Conservation (phyloP, 2,329 filamentous ascomycete genomes). For the Ilyonectria sp. region DNA sequence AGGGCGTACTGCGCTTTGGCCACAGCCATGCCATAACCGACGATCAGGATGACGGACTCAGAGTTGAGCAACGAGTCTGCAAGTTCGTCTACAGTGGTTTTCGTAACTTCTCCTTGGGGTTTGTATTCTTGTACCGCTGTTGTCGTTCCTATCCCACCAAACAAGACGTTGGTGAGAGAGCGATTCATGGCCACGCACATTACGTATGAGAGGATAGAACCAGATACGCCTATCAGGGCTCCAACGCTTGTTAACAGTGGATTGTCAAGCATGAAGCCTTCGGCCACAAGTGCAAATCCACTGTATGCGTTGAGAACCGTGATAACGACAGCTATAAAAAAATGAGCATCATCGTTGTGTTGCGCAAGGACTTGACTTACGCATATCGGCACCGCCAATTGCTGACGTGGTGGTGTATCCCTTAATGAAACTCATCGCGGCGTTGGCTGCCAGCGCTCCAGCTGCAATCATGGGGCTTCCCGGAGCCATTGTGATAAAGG, state of each 20-base stretch:
- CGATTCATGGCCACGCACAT: constrained; percentile 94
- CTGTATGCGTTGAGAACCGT: constrained; percentile 93
- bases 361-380: constrained; percentile 51
- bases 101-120: constrained; percentile 84
- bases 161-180: constrained; percentile 89
- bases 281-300: constrained; percentile 90
- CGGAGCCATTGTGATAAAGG: constrained; percentile 86
- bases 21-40: constrained; percentile 95
- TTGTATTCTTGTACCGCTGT: constrained; percentile 75
- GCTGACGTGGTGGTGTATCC: constrained; percentile 90
- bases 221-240: constrained; percentile 88
- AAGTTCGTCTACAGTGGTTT: constrained; percentile 85
- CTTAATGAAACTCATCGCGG: constrained; percentile 85
- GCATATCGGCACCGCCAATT: constrained; percentile 96
- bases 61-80: constrained; percentile 82
- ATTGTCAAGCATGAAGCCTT: constrained; percentile 94
- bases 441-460: constrained; percentile 82
- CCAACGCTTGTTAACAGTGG: constrained; percentile 88
- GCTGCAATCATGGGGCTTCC: constrained; percentile 85
- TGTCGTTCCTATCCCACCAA: constrained; percentile 82
- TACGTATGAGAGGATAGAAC: constrained; percentile 90
- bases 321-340: constrained; percentile 78
- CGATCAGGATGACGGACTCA: constrained; percentile 89
- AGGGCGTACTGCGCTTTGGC: constrained; percentile 95
- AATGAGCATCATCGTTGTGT: constrained; percentile 26